Evolutionary conservation across 805 yeast species (phyloP).

Genomic region (Kodamaea kaohsiungensis): DNA sequence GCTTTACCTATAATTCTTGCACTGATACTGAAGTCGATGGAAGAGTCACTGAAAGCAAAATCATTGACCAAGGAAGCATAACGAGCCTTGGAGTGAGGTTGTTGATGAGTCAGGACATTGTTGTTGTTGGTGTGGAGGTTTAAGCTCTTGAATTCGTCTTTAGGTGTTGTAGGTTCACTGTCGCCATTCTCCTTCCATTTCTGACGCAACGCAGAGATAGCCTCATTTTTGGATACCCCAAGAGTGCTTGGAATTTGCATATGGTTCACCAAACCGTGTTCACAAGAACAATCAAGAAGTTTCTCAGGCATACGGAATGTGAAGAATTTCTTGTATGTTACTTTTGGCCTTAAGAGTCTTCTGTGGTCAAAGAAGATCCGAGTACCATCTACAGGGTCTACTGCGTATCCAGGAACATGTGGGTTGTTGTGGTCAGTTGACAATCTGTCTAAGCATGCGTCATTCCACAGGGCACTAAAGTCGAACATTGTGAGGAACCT

Average conservation of each 20-base stretch:
- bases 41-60: slow-evolving; percentile 29
- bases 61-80: slow-evolving; percentile 26
- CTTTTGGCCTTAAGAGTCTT: slow-evolving; percentile 30
- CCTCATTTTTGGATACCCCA: slow-evolving; percentile 34
- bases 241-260: slow-evolving; percentile 38
- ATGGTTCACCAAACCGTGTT: slow-evolving; percentile 38
- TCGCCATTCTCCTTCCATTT: slow-evolving; percentile 20
- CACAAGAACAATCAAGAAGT: slow-evolving; percentile 36
- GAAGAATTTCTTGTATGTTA: slow-evolving; percentile 42
- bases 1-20: slow-evolving; percentile 41
- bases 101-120: slow-evolving; percentile 1
- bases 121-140: slow-evolving; percentile 1
- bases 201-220: slow-evolving; percentile 24
- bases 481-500: slow-evolving; percentile 43
- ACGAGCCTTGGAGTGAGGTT: slow-evolving; percentile 7
- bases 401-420: slow-evolving; percentile 20
- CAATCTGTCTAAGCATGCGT: slow-evolving; percentile 32
- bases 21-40: slow-evolving; percentile 34
- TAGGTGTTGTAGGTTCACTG: slow-evolving; percentile 9
- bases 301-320: slow-evolving; percentile 40
- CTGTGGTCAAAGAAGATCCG: slow-evolving; percentile 23
- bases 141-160: slow-evolving; percentile 9
- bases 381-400: slow-evolving; percentile 37
- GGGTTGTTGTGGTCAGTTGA: slow-evolving; percentile 33
- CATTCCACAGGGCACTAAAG: slow-evolving; percentile 43